Evolutionary conservation across 805 yeast genomes (phyloP).

Genomic region (Yueomyces sp.): DNA sequence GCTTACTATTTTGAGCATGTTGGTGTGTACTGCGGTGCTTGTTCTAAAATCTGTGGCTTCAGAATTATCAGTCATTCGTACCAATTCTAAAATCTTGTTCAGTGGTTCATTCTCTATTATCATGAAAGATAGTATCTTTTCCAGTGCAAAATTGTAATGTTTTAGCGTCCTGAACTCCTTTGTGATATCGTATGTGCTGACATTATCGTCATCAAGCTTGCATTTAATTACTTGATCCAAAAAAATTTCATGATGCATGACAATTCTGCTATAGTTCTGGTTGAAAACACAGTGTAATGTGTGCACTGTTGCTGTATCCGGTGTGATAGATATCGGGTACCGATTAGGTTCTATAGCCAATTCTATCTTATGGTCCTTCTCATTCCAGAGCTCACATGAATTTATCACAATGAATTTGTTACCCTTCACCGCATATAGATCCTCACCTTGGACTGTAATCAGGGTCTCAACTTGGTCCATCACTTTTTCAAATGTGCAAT

Average conservation of each 20-base stretch:
- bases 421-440: constrained; percentile 11
- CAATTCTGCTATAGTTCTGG: constrained; percentile 7
- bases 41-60: not conserved
- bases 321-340: constrained; percentile 17
- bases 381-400: constrained; percentile 16
- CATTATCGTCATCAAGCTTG: constrained; percentile 5
- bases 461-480: constrained; percentile 17
- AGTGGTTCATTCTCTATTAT: constrained; percentile 14
- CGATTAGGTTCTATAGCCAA: constrained; percentile 15
- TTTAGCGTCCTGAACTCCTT: constrained; percentile 11
- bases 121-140: constrained; percentile 19
- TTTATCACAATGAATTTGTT: constrained; percentile 7
- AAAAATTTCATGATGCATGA: constrained; percentile 16
- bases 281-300: constrained; percentile 15
- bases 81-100: constrained; percentile 11
- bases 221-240: constrained; percentile 18
- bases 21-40: constrained; percentile 4
- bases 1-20: constrained; percentile 21
- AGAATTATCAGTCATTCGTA: constrained; percentile 6
- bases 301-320: constrained; percentile 18
- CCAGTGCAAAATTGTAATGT: constrained; percentile 23
- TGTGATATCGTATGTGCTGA: constrained; percentile 10
- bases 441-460: constrained; percentile 14
- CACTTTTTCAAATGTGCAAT: constrained; percentile 8
- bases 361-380: constrained; percentile 5